These are phyloP conservation scores for Daldinia decipiens DNA, from an alignment of 495 filamentous ascomycete genomes.

Conservation along the genomic window DNA sequence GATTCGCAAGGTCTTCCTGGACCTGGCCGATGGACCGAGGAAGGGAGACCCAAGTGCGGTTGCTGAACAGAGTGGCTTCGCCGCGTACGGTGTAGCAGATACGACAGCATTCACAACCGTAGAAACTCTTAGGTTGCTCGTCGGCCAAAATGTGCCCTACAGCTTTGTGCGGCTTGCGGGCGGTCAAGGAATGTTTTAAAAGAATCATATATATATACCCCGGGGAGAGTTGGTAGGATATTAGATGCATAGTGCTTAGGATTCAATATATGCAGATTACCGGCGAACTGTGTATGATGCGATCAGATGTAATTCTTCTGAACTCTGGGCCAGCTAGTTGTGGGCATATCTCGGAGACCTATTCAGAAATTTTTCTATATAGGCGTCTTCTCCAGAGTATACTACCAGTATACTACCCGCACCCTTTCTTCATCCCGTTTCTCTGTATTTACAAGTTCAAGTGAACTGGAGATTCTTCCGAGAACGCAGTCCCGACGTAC, in stretches of 20 bases:
- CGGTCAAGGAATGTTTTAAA: slow-evolving; percentile 72
- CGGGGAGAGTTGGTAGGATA: slow-evolving; percentile 16
- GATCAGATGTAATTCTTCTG: slow-evolving; percentile 19
- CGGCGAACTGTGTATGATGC: slow-evolving; percentile 19
- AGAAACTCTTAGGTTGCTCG: slow-evolving; percentile 77
- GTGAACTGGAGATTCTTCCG: neutral
- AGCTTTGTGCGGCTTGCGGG: slow-evolving; percentile 84
- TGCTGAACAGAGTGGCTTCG: slow-evolving; percentile 77
- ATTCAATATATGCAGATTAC: slow-evolving; percentile 15
- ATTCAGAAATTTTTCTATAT: too few species aligned
- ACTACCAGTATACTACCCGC: neutral
- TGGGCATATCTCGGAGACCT: slow-evolving; percentile 17
- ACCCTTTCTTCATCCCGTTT: neutral
- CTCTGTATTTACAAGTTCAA: neutral
- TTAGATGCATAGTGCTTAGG: slow-evolving; percentile 7
- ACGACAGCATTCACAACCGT: slow-evolving; percentile 84
- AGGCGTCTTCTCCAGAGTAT: neutral
- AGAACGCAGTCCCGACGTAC: neutral
- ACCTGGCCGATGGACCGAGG: slow-evolving; percentile 74
- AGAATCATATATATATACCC: slow-evolving; percentile 36
- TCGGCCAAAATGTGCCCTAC: slow-evolving; percentile 86
- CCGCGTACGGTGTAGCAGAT: slow-evolving; percentile 79
- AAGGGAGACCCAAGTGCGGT: slow-evolving; percentile 75
- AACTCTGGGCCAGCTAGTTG: slow-evolving; percentile 18
- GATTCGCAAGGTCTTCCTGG: slow-evolving; percentile 79